A percentile compares a stretch with the other conserved stretches of the same genome.
These are phyloP conservation scores for Pholiota conissans DNA, from an alignment of 768 basidiomycete genomes.

Conservation along the genomic window DNA sequence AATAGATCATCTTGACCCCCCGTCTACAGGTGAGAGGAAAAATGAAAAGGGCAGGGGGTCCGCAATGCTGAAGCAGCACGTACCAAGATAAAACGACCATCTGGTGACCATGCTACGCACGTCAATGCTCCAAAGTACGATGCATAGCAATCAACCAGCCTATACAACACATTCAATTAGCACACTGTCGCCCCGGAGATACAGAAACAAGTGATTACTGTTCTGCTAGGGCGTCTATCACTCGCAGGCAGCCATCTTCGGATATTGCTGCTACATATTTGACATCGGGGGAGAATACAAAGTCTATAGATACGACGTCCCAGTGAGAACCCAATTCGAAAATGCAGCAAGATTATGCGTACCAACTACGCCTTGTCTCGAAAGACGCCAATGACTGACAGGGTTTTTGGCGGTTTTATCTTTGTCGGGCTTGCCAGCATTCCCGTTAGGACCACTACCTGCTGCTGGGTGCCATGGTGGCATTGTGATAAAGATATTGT, in stretches of 20 bases:
- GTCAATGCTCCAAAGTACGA: constrained; percentile 94
- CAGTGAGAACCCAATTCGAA: background rate
- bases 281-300: constrained; percentile 92
- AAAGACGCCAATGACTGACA: constrained; percentile 87
- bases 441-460: constrained; percentile 33
- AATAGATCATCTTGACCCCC: constrained; percentile 97
- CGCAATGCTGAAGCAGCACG: background rate
- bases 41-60: background rate
- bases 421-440: constrained; percentile 44
- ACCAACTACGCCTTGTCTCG: constrained; percentile 73
- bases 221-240: constrained; percentile 87
- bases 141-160: constrained; percentile 90
- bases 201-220: constrained; percentile 50
- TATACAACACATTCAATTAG: constrained; percentile 26
- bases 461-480: constrained; percentile 84
- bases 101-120: constrained; percentile 93
- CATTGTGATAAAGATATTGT: constrained; percentile 76
- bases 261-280: constrained; percentile 87
- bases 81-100: constrained; percentile 90
- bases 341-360: constrained; percentile 20
- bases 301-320: constrained; percentile 47
- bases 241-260: constrained; percentile 88
- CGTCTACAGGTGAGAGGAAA: constrained; percentile 59
- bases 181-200: background rate
- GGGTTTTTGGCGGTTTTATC: constrained; percentile 81